phyloP scores from a whole-genome alignment of 331 rosid genomes.

The Phaseolus coccineus region DNA sequence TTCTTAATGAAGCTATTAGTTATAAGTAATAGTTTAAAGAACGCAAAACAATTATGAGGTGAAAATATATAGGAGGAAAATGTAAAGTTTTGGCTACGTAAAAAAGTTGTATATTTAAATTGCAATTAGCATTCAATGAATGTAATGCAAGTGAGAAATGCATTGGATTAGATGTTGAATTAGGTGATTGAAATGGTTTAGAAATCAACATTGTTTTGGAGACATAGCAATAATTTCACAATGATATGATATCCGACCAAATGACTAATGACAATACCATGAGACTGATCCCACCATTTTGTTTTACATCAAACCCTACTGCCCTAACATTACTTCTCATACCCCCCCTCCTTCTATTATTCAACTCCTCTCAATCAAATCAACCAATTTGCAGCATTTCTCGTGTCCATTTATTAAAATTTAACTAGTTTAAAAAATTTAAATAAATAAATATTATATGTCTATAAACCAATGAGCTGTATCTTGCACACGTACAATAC shows the following conservation, averaged over 20 bases:
- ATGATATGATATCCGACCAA: slow-evolving; percentile 48
- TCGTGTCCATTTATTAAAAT: no score
- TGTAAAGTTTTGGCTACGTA: no score
- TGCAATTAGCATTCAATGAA: slow-evolving; percentile 17
- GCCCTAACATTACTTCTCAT: slow-evolving; percentile 18
- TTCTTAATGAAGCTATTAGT: not conserved
- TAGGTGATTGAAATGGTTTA: slow-evolving; percentile 8
- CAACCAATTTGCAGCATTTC: not conserved
- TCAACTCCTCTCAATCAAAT: not conserved
- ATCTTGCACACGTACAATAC: no score
- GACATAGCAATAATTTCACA: slow-evolving; percentile 41
- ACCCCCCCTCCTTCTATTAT: not conserved
- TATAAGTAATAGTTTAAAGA: not conserved
- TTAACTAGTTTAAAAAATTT: no score
- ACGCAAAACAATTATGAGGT: no score
- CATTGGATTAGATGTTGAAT: slow-evolving; percentile 20
- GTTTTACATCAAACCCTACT: slow-evolving; percentile 23
- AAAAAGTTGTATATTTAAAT: not conserved
- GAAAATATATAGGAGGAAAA: no score
- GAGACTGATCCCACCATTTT: slow-evolving; percentile 30
- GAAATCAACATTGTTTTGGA: not conserved
- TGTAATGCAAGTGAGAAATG: slow-evolving; percentile 6
- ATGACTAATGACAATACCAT: slow-evolving; percentile 44
- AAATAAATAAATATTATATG: no score
- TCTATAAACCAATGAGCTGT: no score